Percentiles rank a stretch among this genome's conserved stretches.
Evolutionary conservation across 345 rosid genomes (phyloP).

Genomic region (Murraya paniculata): DNA sequence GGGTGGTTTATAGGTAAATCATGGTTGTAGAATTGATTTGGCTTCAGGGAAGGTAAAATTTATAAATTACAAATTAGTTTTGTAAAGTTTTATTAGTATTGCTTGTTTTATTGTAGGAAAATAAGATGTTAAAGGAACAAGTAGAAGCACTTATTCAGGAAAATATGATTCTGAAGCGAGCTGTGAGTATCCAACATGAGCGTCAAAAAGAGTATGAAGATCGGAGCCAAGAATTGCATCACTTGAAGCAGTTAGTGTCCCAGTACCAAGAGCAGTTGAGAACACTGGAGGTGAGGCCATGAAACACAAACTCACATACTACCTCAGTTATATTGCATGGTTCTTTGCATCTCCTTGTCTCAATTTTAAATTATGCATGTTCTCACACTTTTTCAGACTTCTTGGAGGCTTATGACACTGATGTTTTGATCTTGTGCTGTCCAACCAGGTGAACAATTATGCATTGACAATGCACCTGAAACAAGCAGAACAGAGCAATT

Average conservation of each 20-base stretch:
- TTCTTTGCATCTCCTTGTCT: background rate
- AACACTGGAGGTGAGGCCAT: conserved; percentile 61
- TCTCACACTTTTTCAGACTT: background rate
- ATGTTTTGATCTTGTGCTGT: background rate
- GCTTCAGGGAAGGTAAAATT: background rate
- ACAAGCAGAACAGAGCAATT: conserved; percentile 47
- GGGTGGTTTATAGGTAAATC: background rate
- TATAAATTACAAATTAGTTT: background rate
- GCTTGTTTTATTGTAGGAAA: conserved; percentile 40
- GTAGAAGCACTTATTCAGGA: conserved; percentile 67
- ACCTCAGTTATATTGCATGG: background rate
- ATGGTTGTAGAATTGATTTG: background rate
- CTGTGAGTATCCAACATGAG: conserved; percentile 79
- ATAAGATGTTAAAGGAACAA: conserved; percentile 64
- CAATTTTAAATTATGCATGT: background rate
- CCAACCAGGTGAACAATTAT: conserved; percentile 58
- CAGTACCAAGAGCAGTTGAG: conserved; percentile 85
- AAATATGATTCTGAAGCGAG: conserved; percentile 69
- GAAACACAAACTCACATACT: background rate
- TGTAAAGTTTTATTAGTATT: background rate
- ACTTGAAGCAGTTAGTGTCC: conserved; percentile 63
- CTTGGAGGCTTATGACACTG: background rate
- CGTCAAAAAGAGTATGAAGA: conserved; percentile 65
- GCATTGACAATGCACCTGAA: conserved; percentile 72
- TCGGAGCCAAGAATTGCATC: conserved; percentile 65